phyloP scores from a whole-genome alignment of 148 eudicot species.

The Spergularia bocconei region DNA sequence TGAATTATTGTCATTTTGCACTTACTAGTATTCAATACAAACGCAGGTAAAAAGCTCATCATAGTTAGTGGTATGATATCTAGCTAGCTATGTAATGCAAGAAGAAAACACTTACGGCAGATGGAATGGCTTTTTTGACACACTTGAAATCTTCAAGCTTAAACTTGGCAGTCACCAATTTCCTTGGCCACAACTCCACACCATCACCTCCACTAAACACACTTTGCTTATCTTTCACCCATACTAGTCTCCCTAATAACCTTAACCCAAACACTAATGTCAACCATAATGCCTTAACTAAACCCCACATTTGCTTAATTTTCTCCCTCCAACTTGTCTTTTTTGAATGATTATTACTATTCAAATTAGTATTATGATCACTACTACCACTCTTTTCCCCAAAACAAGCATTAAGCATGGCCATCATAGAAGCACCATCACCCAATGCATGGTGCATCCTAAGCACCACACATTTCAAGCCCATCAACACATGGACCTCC shows the following conservation, averaged over 20 bases:
- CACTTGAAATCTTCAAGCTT: constrained; percentile 58
- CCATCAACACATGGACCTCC: constrained; percentile 61
- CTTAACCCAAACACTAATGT: constrained; percentile 41
- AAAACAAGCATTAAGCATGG: constrained; percentile 47
- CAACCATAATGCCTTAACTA: constrained; percentile 40
- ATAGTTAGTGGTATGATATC: no score
- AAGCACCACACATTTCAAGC: constrained; percentile 41
- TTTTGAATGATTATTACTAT: neutral
- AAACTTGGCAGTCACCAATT: constrained; percentile 60
- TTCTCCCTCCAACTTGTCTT: constrained; percentile 18
- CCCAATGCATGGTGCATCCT: constrained; percentile 77
- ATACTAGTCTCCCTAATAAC: constrained; percentile 43
- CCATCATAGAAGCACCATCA: constrained; percentile 71
- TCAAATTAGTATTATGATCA: constrained; percentile 19
- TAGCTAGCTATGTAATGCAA: neutral
- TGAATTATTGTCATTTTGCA: no score
- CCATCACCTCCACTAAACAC: constrained; percentile 71
- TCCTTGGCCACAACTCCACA: constrained; percentile 80
- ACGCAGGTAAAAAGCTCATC: no score
- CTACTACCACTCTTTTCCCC: constrained; percentile 4
- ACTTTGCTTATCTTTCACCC: constrained; percentile 52
- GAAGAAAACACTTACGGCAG: constrained; percentile 43
- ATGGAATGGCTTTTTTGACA: constrained; percentile 47
- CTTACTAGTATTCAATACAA: no score
- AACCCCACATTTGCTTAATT: constrained; percentile 25